Base-by-base conservation (phyloP, 108 stramenopile species). In the Pseudonitzschia delicatissima region DNA sequence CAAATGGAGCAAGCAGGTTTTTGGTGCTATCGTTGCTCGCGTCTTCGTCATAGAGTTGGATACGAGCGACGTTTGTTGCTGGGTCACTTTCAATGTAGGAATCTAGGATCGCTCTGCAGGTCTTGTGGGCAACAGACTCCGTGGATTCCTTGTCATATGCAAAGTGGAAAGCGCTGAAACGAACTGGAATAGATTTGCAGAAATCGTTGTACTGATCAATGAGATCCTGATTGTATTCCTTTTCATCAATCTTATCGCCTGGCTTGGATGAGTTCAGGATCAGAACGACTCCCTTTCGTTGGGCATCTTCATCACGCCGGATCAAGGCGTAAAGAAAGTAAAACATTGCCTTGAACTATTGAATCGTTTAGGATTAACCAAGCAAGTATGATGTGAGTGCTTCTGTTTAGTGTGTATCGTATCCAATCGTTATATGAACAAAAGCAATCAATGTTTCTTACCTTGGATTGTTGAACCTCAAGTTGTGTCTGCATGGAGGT, bases 1-100 rank as follows among this genome's bases (percentile, higher is more conserved):
- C 74, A 55, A 62, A 69, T 5, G 62, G 40, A 21, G 34, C 15
- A n/a, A 76, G 18, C 50, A 48, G 61, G 31, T 69, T 55, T 9
- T 45, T 18, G 7, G 62, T 60, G 36, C 53, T 0, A 23, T 33
- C 25, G 53, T 55, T 25, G 32, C 53, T 55, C 5, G 53, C 53
- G 31, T 55, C 53, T 8, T 33, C n/a, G 13, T 55, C 31, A 27
- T 55, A 55, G 8, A 55, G 9, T 29, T 33, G 23, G 29, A 55
- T 18, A 27, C 53, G 53, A 7, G 47, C 47, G 17, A 9, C 7
- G 20, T 48, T 48, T 18, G n/a, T 2, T 17, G 47, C 1, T 5
- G n/a, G 47, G 47, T 48, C 20, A n/a, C n/a, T 13, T 23, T 48
- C 21, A 2, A 48, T 18, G 20, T 5, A 48, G 20, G 47, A 48